Evolutionary conservation across 306 rosid genomes (phyloP).

Genomic region (Dryas octopetala): DNA sequence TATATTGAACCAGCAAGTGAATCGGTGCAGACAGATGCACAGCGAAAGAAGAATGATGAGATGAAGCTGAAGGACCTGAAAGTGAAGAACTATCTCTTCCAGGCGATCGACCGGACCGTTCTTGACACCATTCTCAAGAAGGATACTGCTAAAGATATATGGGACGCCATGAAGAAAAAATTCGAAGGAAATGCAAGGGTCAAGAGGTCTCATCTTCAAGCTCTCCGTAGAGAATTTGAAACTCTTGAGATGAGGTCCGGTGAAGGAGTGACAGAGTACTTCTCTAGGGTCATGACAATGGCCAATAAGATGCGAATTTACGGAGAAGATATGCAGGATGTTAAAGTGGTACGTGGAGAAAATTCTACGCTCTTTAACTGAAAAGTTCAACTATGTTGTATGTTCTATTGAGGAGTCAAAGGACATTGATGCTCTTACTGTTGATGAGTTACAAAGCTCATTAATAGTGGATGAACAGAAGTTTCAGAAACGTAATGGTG

Average conservation of each 20-base stretch:
- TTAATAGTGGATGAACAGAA: neutral
- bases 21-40: neutral
- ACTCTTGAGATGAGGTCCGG: conserved; percentile 1
- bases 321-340: conserved; percentile 6
- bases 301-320: conserved; percentile 4
- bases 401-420: neutral
- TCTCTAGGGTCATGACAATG: conserved; percentile 15
- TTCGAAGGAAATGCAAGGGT: conserved; percentile 6
- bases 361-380: conserved; percentile 1
- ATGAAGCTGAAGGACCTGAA: neutral
- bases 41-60: neutral
- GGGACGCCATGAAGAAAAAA: conserved; percentile 9
- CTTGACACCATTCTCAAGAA: conserved; percentile 13
- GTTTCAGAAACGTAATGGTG: neutral
- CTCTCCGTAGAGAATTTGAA: neutral
- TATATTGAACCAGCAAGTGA: conserved; percentile 12
- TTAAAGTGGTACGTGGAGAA: neutral
- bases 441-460: neutral
- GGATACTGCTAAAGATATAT: conserved; percentile 10
- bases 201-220: neutral
- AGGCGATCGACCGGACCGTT: neutral
- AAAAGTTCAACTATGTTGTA: neutral
- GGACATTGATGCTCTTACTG: neutral
- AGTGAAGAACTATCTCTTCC: conserved; percentile 9
- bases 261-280: conserved; percentile 10